Conservation (phyloP, 2,329 filamentous ascomycete genomes). For the Ilyonectria sp. region DNA sequence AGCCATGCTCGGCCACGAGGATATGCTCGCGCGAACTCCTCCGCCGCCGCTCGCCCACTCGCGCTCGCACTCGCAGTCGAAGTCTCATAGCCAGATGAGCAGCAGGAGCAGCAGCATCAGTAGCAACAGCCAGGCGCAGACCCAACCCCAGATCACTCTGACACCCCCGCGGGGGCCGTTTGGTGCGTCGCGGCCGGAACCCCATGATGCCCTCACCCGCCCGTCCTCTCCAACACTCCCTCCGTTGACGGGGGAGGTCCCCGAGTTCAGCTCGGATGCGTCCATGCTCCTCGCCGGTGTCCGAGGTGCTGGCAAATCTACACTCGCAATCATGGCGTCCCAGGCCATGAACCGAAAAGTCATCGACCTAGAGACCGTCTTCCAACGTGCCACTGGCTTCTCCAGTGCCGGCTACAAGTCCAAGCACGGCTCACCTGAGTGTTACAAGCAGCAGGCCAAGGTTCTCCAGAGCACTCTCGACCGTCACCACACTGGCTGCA, state of each 20-base stretch:
- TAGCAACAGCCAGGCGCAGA: slow-evolving; percentile 35
- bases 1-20: slow-evolving; percentile 52
- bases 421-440: slow-evolving; percentile 72
- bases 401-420: slow-evolving; percentile 76
- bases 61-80: slow-evolving; percentile 28
- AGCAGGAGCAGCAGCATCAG: slow-evolving; percentile 36
- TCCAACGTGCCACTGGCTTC: slow-evolving; percentile 74
- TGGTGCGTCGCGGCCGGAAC: slow-evolving; percentile 33
- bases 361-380: slow-evolving; percentile 78
- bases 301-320: slow-evolving; percentile 82
- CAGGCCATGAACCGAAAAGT: slow-evolving; percentile 78
- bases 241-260: slow-evolving; percentile 48
- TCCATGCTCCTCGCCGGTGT: slow-evolving; percentile 83
- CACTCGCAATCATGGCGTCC: slow-evolving; percentile 81
- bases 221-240: slow-evolving; percentile 46
- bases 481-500: slow-evolving; percentile 71
- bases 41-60: slow-evolving; percentile 16
- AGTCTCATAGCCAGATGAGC: slow-evolving; percentile 35
- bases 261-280: slow-evolving; percentile 70
- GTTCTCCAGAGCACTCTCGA: slow-evolving; percentile 73
- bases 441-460: slow-evolving; percentile 74
- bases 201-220: slow-evolving; percentile 44
- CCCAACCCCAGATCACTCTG: slow-evolving; percentile 28
- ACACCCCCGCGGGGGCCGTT: slow-evolving; percentile 16
- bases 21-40: slow-evolving; percentile 34